These are phyloP conservation scores for Eutrema heterophyllum DNA, from an alignment of 345 rosid genomes.

Conservation along the genomic window DNA sequence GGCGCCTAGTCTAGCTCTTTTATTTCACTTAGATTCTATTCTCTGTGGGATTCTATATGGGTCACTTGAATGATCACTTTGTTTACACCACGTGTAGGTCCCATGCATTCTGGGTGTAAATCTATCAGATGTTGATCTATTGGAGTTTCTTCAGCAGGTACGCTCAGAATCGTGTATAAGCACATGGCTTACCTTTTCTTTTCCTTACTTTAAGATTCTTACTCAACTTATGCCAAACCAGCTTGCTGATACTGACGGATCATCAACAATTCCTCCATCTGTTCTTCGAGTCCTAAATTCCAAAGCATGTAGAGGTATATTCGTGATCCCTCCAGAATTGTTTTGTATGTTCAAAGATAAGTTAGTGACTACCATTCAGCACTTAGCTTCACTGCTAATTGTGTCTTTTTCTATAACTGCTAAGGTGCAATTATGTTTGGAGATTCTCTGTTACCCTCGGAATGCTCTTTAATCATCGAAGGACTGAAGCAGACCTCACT, in stretches of 20 bases:
- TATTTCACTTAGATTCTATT: not conserved
- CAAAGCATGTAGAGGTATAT: constrained; percentile 76
- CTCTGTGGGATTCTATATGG: not conserved
- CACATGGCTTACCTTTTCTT: constrained; percentile 1
- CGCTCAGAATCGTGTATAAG: not conserved
- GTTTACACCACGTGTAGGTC: constrained; percentile 46
- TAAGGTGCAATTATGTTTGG: constrained; percentile 97
- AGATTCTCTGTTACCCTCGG: constrained; percentile 83
- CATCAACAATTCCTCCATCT: constrained; percentile 74
- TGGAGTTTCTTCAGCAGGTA: constrained; percentile 87
- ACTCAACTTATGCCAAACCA: constrained; percentile 15
- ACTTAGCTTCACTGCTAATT: constrained; percentile 1
- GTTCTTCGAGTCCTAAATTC: constrained; percentile 66
- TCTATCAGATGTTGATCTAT: constrained; percentile 66
- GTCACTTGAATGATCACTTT: constrained; percentile 16
- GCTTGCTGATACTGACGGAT: constrained; percentile 84
- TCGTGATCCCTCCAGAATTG: constrained; percentile 3
- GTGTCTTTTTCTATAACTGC: not conserved
- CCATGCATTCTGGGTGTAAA: constrained; percentile 85
- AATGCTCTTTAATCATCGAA: constrained; percentile 78
- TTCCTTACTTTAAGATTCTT: not conserved
- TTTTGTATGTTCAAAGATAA: not conserved
- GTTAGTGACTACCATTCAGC: not conserved
- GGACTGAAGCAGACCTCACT: constrained; percentile 79
- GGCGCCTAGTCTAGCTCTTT: constrained; percentile 10